phyloP scores from a whole-genome alignment of 1,284 basidiomycete species.

The Tilletia setariae region DNA sequence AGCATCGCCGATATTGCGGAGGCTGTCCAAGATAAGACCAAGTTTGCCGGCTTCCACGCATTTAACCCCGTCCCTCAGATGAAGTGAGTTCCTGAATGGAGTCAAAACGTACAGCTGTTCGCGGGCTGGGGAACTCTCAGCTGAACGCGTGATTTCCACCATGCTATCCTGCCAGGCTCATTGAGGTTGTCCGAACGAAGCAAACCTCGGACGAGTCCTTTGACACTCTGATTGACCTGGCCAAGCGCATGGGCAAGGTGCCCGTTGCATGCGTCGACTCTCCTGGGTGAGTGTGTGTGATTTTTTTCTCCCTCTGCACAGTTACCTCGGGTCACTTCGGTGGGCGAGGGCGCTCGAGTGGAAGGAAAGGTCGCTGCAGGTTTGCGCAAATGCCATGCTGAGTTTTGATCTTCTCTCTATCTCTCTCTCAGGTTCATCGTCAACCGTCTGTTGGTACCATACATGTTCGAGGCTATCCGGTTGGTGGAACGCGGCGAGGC shows the following conservation, averaged over 20 bases:
- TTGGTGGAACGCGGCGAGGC: slow-evolving; percentile 64
- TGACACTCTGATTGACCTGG: slow-evolving; percentile 58
- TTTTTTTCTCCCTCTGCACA: neutral
- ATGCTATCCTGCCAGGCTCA: slow-evolving; percentile 26
- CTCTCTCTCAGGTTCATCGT: slow-evolving; percentile 58
- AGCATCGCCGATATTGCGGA: slow-evolving; percentile 60
- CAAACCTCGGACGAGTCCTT: slow-evolving; percentile 59
- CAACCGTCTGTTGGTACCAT: slow-evolving; percentile 60
- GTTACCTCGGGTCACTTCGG: no score
- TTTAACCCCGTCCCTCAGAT: slow-evolving; percentile 60
- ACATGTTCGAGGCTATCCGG: slow-evolving; percentile 62
- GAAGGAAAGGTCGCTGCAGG: no score
- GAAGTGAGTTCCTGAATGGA: slow-evolving; percentile 58
- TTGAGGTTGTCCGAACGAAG: slow-evolving; percentile 61
- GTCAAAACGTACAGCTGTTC: no score
- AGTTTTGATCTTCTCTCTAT: slow-evolving; percentile 6
- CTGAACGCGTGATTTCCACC: no score
- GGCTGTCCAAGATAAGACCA: slow-evolving; percentile 36
- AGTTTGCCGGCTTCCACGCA: slow-evolving; percentile 58
- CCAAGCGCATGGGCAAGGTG: slow-evolving; percentile 60
- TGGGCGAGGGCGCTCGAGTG: no score
- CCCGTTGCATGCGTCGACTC: slow-evolving; percentile 62
- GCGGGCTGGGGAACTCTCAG: no score
- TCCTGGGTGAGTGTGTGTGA: slow-evolving; percentile 32
- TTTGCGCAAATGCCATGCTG: no score